A percentile compares a stretch with the other conserved stretches of the same genome.
Conservation (phyloP, 2,329 filamentous ascomycete genomes). For the Hortaea sp. region DNA sequence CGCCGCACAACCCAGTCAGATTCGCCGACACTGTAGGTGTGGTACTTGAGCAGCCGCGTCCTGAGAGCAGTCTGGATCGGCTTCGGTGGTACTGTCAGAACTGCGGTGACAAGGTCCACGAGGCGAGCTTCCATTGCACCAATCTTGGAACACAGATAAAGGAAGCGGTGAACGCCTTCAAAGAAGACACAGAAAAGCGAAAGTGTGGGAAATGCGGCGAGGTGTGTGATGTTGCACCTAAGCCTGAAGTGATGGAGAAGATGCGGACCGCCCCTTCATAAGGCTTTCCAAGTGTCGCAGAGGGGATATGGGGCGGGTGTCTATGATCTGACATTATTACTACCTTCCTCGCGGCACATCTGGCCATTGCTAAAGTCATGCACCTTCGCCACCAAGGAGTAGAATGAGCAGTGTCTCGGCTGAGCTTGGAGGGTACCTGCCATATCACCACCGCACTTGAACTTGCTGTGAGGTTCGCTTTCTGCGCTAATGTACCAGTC, state of each 20-base stretch:
- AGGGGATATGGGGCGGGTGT: no score
- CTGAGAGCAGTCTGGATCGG: constrained; percentile 58
- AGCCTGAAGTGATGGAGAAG: constrained; percentile 22
- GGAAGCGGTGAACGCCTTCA: constrained; percentile 75
- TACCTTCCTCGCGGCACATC: no score
- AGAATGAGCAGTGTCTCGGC: no score
- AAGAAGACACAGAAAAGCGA: constrained; percentile 56
- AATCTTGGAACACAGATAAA: constrained; percentile 94
- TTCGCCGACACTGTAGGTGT: constrained; percentile 92
- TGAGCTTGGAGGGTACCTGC: no score
- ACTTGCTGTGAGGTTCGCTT: no score
- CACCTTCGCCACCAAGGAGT: no score
- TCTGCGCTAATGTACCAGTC: no score
- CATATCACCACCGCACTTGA: no score
- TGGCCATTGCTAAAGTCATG: no score
- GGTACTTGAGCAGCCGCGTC: constrained; percentile 78
- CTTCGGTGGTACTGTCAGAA: constrained; percentile 82
- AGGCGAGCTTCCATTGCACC: constrained; percentile 77
- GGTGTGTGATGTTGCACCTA: constrained; percentile 62
- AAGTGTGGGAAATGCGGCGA: constrained; percentile 68
- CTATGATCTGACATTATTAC: no score
- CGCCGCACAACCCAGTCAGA: constrained; percentile 90
- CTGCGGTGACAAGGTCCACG: constrained; percentile 67
- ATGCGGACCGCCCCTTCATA: constrained; percentile 5
- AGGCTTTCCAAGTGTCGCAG: background rate